Evolutionary conservation across 192 early-diverging fungal species (phyloP), one percentile per base, ranked within the genome.

Genomic region (Jimgerdemannia flammicorona): DNA sequence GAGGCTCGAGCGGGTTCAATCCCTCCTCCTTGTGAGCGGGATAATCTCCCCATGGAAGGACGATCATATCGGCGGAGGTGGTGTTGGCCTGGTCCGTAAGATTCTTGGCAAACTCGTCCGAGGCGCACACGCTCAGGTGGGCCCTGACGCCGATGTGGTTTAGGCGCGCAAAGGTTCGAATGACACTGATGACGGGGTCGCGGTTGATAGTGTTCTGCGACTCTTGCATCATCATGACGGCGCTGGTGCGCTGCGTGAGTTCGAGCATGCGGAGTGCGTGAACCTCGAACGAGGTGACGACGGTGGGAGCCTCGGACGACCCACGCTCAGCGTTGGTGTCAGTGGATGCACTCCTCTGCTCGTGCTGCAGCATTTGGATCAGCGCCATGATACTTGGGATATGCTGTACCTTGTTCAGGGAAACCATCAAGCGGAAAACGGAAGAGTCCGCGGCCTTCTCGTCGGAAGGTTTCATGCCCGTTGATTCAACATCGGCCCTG

Each of bases 161-260:
- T 10, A 97, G 82, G 43, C 86, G 89, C 29, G 91, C 92, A 83
- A 97, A 95, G 0, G 93, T 91, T 3, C 93, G 81, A 80, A 98
- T 91, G 59, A 96, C 91, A 43, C 88, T 92, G 79, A 98, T 80
- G 14, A 95, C 85, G 0, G 95, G 88, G 74, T 97, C 97, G 7
- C 81, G 79, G 3, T 85, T 81, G 8, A 91, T 72, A 9, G 90
- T 94, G 41, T 87, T 81, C 63, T 82, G 84, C 0, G 83, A 79
- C 69, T 96, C 92, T 19, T 87, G 79, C n/a, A 90, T 90, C 78
- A 90, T 86, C 89, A 98, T 91, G 10, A 97, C 81, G 11, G 90
- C 87, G 0, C 95, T 96, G 40, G 90, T 86, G 44, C 97, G 93
- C 44, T 95, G 89, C 4, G 92, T 93, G 18, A 95, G 77, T 74